These are phyloP conservation scores for Scenedesmus sp. DNA, from an alignment of 163 green algal genomes.

Conservation along the genomic window DNA sequence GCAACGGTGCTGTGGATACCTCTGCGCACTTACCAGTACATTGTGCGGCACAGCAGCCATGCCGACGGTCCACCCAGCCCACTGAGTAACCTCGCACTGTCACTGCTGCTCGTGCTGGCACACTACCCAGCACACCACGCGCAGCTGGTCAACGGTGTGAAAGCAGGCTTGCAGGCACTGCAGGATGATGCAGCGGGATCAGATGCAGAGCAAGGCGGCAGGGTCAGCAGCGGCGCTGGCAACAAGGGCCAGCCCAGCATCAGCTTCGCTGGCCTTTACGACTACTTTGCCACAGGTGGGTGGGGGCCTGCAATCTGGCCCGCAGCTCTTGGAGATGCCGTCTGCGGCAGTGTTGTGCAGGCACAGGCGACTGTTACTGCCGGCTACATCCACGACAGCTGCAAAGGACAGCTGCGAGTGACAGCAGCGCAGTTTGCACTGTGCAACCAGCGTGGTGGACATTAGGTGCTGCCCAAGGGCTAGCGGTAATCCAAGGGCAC, in stretches of 20 bases:
- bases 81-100: constrained; percentile 62
- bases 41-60: constrained; percentile 50
- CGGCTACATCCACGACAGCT: too few relatives aligned
- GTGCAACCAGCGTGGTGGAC: too few relatives aligned
- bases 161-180: constrained; percentile 65
- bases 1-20: constrained; percentile 84
- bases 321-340: not conserved
- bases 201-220: constrained; percentile 33
- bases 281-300: constrained; percentile 47
- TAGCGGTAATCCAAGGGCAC: too few relatives aligned
- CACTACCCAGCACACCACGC: constrained; percentile 66
- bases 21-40: constrained; percentile 74
- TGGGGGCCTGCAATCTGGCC: not conserved
- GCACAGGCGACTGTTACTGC: too few relatives aligned
- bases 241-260: constrained; percentile 22
- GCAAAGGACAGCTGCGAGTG: too few relatives aligned
- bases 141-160: constrained; percentile 68
- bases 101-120: constrained; percentile 86
- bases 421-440: too few relatives aligned
- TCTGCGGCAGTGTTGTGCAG: not conserved
- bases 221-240: constrained; percentile 13
- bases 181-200: constrained; percentile 59
- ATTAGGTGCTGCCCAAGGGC: too few relatives aligned
- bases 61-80: constrained; percentile 19
- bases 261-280: constrained; percentile 74